Percentiles rank a stretch among this genome's conserved stretches.
These are phyloP conservation scores for Fusarium lyarnte DNA, from an alignment of 2,329 filamentous ascomycete genomes.

Conservation along the genomic window DNA sequence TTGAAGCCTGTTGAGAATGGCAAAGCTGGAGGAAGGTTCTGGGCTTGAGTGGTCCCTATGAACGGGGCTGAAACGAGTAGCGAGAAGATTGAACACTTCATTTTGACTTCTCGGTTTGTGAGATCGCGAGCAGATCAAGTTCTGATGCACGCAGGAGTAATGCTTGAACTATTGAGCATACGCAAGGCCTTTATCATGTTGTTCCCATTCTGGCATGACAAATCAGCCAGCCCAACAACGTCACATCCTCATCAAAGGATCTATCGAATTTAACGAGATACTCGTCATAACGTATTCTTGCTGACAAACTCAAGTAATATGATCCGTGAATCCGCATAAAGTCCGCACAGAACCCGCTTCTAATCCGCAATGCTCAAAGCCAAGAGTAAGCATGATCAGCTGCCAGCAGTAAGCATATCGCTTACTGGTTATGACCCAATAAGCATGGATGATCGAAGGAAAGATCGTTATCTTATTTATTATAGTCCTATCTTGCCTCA, in stretches of 20 bases:
- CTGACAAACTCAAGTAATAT: background rate
- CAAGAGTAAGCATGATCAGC: background rate
- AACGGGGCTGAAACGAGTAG: fast-evolving
- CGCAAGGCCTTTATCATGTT: background rate
- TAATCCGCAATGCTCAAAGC: background rate
- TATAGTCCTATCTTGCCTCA: fast-evolving
- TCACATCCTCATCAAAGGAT: background rate
- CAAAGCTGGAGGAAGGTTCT: background rate
- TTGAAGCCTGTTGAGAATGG: conserved; percentile 20
- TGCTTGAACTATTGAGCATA: too few relatives aligned
- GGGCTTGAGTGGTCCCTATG: background rate
- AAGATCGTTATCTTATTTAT: fast-evolving
- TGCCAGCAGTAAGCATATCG: background rate
- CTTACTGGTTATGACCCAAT: too few relatives aligned
- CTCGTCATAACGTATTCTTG: fast-evolving
- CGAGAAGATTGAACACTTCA: fast-evolving
- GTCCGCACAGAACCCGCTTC: background rate
- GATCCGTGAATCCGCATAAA: background rate
- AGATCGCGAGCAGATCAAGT: fast-evolving
- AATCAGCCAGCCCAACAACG: background rate
- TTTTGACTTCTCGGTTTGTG: fast-evolving
- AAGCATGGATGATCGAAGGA: fast-evolving
- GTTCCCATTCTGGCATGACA: background rate
- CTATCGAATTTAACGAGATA: background rate
- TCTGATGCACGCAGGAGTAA: background rate